Conservation (phyloP, 164 flowering plant genomes). For the Piper betle region DNA sequence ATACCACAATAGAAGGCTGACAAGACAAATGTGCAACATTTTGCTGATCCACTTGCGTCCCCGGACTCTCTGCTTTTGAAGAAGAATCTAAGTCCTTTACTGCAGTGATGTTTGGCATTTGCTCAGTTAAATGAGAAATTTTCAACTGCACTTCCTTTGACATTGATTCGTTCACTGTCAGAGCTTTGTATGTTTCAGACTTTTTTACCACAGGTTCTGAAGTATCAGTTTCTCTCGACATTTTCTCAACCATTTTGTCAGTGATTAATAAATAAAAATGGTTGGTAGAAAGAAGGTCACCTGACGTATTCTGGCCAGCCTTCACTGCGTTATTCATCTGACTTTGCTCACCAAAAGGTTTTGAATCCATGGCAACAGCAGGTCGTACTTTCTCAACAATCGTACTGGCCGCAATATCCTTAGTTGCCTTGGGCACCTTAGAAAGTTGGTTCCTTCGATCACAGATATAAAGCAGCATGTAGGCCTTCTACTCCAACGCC, state of each 20-base stretch:
- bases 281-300: constrained; percentile 1
- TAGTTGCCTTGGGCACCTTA: constrained; percentile 31
- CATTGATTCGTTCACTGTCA: not conserved
- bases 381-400: constrained; percentile 12
- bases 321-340: constrained; percentile 8
- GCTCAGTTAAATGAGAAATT: not conserved
- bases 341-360: constrained; percentile 18
- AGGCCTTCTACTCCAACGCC: constrained; percentile 84
- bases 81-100: not conserved
- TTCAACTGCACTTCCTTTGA: not conserved
- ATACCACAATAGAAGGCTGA: too few species aligned
- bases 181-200: not conserved
- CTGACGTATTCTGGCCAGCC: not conserved
- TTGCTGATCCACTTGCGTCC: too few species aligned
- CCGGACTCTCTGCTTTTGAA: not conserved
- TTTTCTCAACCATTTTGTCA: not conserved
- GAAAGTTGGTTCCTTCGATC: constrained; percentile 32
- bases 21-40: too few species aligned
- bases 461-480: constrained; percentile 87
- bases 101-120: not conserved
- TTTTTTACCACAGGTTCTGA: not conserved
- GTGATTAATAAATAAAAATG: not conserved
- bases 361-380: constrained; percentile 8
- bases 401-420: constrained; percentile 17
- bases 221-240: not conserved